Evolutionary conservation across 495 filamentous ascomycete genomes (phyloP), one percentile per base, ranked within the genome.

Genomic region (Cladorrhinum samala): DNA sequence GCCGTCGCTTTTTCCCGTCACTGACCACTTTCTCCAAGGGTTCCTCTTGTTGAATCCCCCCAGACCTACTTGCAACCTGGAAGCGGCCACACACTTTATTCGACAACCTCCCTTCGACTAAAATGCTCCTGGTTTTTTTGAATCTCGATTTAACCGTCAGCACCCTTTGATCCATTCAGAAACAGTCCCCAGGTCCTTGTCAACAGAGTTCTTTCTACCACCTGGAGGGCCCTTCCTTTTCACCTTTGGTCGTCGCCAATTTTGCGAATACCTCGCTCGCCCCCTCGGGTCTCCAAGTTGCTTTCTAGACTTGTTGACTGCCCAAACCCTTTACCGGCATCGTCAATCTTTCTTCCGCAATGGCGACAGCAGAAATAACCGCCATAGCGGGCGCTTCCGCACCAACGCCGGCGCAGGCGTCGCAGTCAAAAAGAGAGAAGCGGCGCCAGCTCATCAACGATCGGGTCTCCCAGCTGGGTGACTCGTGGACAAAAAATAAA

Each of bases 391-490:
- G 64, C 18, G 52, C 59, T 19, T 47, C 57, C 18, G 30, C 9
- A 38, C 45, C 39, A 65, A 65, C 53, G 53, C 53, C 66, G 8
- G 66, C 64, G 50, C 64, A 60, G 2, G 57, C 64, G 0, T 38
- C 61, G 1, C 64, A 67, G 55, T 89, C 91, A 3, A 98, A 98
- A 75, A 81, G 89, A 60, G 91, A 97, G 74, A 93, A 95, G 65
- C 82, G 88, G 54, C 85, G 91, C 49, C 86, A 85, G 53, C 77
- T 81, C 46, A 78, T 97, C 48, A 77, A 81, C 24, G 91, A 95
- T 36, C 83, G 85, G 27, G 78, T 96, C 20, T 74, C 77, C 17
- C 78, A 84, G 42, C 80, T 96, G 57, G 83, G 83, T 20, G 80
- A 80, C 46, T 81, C 83, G 54, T 91, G 95, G 72, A 78, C 80